Evolutionary conservation across 768 basidiomycete genomes (phyloP).

Genomic region (Podaxis sp.): DNA sequence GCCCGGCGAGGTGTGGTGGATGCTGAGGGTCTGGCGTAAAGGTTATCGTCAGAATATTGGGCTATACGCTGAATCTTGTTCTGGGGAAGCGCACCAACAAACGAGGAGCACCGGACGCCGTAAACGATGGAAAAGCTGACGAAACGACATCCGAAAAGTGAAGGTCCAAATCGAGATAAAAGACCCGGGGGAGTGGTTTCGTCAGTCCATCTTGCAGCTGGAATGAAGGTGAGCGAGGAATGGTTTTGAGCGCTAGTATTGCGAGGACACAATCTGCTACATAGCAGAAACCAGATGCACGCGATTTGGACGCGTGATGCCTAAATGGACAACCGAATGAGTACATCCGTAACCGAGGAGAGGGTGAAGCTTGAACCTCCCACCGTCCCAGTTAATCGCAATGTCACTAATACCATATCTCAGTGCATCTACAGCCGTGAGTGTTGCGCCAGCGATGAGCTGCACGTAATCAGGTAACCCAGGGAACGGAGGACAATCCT

Average conservation of each 20-base stretch:
- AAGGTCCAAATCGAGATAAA: conserved; percentile 92
- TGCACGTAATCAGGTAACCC: conserved; percentile 68
- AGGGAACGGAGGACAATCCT: conserved; percentile 85
- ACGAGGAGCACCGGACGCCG: conserved; percentile 45
- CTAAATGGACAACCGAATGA: conserved; percentile 30
- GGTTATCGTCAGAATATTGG: conserved; percentile 7
- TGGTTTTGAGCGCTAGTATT: conserved; percentile 65
- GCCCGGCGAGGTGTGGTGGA: conserved; percentile 80
- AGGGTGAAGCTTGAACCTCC: conserved; percentile 45
- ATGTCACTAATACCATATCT: conserved; percentile 49
- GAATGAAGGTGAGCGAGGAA: conserved; percentile 19
- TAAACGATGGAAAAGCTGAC: conserved; percentile 54
- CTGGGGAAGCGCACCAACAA: background rate
- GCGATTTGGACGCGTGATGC: conserved; percentile 80
- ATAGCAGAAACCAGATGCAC: conserved; percentile 91
- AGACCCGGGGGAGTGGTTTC: conserved; percentile 45
- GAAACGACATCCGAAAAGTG: conserved; percentile 92
- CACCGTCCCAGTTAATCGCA: conserved; percentile 90
- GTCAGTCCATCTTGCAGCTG: background rate
- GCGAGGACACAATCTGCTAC: conserved; percentile 87
- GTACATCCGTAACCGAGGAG: background rate
- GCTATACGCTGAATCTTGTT: background rate
- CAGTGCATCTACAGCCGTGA: conserved; percentile 69
- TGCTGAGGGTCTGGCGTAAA: conserved; percentile 62
- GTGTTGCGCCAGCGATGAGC: conserved; percentile 72